Evolutionary conservation across 2,329 filamentous ascomycete genomes (phyloP), one percentile per base, ranked within the genome.

Genomic region (Cladosporium sp.): DNA sequence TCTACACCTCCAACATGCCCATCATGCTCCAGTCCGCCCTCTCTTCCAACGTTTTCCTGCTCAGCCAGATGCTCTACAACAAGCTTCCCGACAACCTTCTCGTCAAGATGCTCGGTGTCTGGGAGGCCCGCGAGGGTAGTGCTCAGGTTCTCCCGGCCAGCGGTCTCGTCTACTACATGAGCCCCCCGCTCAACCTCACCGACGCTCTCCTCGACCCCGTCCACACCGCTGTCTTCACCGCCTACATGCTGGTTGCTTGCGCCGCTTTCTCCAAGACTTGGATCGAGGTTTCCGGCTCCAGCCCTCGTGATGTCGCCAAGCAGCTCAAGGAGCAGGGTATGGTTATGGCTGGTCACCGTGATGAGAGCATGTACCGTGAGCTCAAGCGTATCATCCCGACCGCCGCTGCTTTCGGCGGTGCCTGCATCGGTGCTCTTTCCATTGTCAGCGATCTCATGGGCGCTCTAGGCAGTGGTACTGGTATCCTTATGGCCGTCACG

Each of bases 1-100:
- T 98, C 84, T 98, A 98, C 80, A 98, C 93, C 70, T 96, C 91
- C 73, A 98, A 98, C 86, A 98, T 98, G 95, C 93, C 93, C 70
- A 98, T 98, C 77, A 98, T 98, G 93, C 82, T 98, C 72, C 95
- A 98, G 80, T 97, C 92, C 44, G 93, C 93, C 64, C 84, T 98
- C 63, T 95, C 89, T 62, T 96, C 92, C 81, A 98, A 98, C 81
- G 84, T 98, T 76, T 98, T 98, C 85, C 80, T 98, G 60, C 90
- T 98, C 77, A 93, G 87, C 71, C 93, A 98, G 81, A 97, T 97
- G 91, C 84, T 98, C 62, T 97, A 95, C 84, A 95, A 89, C 58
- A 91, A 92, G 73, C 97, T 98, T 81, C 93, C 90, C 43, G 93
- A 98, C 78, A 98, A 98, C 81, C 86, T 98, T 58, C 84, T 98